Evolutionary conservation across 306 rosid species (phyloP), one percentile per base, ranked within the genome.

Genomic region (Glycine tomentella): DNA sequence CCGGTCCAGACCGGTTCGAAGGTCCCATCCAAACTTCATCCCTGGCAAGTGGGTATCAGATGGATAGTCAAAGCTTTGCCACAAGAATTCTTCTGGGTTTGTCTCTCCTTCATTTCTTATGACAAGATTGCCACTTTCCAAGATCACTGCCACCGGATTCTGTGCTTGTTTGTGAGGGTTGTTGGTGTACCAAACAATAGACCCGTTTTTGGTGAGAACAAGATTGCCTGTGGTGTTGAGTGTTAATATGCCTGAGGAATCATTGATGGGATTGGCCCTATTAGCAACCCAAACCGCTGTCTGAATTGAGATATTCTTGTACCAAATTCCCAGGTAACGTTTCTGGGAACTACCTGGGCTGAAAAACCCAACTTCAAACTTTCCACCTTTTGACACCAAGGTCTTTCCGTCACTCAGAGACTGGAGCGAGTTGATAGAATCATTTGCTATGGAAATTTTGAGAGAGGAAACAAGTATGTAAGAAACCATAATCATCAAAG

Each of bases 61-160:
- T 1, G 81, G 87, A 67, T 66, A 58, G 31, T 84, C 77, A 58
- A 84, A 84, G 72, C 84, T 79, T 44, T 84, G 82, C 87, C 87
- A 84, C 64, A 80, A 52, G 6, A 86, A 90, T 0, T 0, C 9
- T 34, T 52, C 74, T 33, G 70, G 17, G 9, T 67, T 48, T 45
- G 42, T 9, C 13, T 51, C 82, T 44, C 7, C 53, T 2, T 85
- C 90, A 59, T 80, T 11, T 38, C 75, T 80, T 7, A 88, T 63
- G 6, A 88, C 79, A 12, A 91, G 86, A 48, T 59, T 87, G 40
- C 88, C 87, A 0, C 8, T 57, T 9, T 80, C 81, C 74, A 84
- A 59, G 36, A 84, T 78, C 68, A 3, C 48, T 7, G 52, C 74
- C 13, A 84, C 16, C 3, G 79, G 79, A 20, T 59, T 75, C 31